Evolutionary conservation across 176 grass and related monocot genomes (phyloP), one percentile per base, ranked within the genome.

Genomic region (Juncus inflexus): DNA sequence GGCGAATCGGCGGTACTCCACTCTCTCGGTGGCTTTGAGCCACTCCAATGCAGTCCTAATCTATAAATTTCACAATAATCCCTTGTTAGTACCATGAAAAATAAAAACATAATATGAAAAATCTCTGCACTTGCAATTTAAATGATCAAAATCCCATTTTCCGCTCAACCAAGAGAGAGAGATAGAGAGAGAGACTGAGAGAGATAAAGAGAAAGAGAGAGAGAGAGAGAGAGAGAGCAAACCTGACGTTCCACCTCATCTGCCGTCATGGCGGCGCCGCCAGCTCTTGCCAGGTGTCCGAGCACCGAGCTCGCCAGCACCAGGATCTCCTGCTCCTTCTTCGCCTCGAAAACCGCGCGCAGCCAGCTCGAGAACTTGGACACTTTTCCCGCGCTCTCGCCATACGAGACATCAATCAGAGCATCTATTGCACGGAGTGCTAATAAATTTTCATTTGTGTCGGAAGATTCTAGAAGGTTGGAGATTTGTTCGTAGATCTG

Each of bases 211-310:
- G 19, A 28, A 28, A 28, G 19, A 28, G 65, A 56, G 10, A 55
- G 62, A 15, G 15, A 58, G 15, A 45, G 66, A 13, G 3, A 8
- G 65, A 56, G 10, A 55, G 62, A 62, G 40, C 15, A 41, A 70
- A 97, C 94, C 77, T 97, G 94, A 4, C 67, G 67, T 55, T 97
- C 94, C 50, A 97, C 94, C 81, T 97, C 85, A 79, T 97, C 94
- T 47, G 87, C 87, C 47, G 88, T 86, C 94, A 97, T 91, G 69
- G 94, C 87, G 69, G 94, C 87, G 14, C 94, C 94, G 15, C 94
- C 94, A 8, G 83, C 85, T 73, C 76, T 89, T 11, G 88, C 87
- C 60, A 97, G 79, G 75, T 97, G 94, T 39, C 94, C 94, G 11
- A 97, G 83, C 61, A 97, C 94, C 62, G 80, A 40, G 37, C 94